A percentile compares a stretch with the other conserved stretches of the same genome.
These are phyloP conservation scores for Bassia scoparia DNA, from an alignment of 148 eudicot species.

Conservation along the genomic window DNA sequence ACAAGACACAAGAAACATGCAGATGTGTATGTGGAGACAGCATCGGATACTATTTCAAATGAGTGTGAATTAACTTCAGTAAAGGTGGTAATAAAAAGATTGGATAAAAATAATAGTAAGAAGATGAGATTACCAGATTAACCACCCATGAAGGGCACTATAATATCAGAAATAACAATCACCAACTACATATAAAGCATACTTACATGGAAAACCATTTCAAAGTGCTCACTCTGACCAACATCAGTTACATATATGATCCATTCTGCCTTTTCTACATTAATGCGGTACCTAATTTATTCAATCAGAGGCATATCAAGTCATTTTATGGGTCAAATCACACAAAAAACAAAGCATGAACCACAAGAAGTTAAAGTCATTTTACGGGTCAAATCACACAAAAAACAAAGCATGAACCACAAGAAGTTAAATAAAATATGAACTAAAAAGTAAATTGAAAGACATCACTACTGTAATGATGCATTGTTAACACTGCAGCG, in stretches of 20 bases:
- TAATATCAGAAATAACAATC: conserved; percentile 1
- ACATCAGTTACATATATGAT: conserved; percentile 84
- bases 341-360: neutral
- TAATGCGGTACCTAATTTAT: conserved; percentile 74
- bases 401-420: conserved; percentile 1
- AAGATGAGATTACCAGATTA: too few species aligned
- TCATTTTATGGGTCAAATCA: conserved; percentile 8
- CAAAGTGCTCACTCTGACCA: conserved; percentile 90
- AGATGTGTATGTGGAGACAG: neutral
- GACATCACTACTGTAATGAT: neutral
- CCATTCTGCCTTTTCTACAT: conserved; percentile 91
- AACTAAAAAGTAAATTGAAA: too few species aligned
- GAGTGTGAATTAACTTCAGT: too few species aligned
- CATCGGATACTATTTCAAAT: too few species aligned
- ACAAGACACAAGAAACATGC: neutral
- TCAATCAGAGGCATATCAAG: conserved; percentile 9
- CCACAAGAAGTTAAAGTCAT: too few species aligned
- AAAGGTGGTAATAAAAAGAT: too few species aligned
- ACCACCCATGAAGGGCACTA: conserved; percentile 3
- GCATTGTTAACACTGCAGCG: too few species aligned
- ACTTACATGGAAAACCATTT: conserved; percentile 73
- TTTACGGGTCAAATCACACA: neutral
- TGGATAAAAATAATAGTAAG: too few species aligned
- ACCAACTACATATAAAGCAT: neutral
- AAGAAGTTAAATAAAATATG: neutral